These are phyloP conservation scores for Didymosphaeria variabile DNA, from an alignment of 2,329 filamentous ascomycete species.

Conservation along the genomic window DNA sequence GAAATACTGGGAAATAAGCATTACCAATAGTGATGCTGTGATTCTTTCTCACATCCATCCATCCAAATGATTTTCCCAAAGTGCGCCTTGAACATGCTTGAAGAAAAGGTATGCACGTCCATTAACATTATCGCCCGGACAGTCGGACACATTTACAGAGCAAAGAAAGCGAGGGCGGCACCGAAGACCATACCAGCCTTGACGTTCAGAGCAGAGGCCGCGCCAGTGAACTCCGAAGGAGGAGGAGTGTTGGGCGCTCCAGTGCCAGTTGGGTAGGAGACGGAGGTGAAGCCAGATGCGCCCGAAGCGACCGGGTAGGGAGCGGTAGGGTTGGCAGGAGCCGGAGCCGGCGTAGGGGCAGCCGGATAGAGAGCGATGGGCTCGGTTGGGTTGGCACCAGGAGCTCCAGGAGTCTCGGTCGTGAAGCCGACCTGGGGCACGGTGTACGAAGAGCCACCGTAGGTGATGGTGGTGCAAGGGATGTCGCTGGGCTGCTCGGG, in stretches of 20 bases:
- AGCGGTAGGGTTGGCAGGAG: constrained; percentile 39
- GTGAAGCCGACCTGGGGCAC: constrained; percentile 58
- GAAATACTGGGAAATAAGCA: constrained; percentile 10
- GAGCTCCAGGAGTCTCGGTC: constrained; percentile 42
- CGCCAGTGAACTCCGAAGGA: constrained; percentile 46
- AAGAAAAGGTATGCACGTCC: constrained; percentile 13
- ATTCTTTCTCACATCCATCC: neutral
- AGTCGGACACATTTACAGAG: constrained; percentile 35
- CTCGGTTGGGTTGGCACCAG: constrained; percentile 36
- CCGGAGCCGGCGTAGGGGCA: constrained; percentile 43
- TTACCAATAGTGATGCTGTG: constrained; percentile 10
- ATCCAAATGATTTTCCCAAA: neutral
- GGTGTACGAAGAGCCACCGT: constrained; percentile 54
- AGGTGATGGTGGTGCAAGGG: constrained; percentile 54
- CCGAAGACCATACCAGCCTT: constrained; percentile 36
- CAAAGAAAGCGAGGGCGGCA: constrained; percentile 44
- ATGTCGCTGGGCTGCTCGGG: constrained; percentile 21
- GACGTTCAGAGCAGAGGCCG: constrained; percentile 37
- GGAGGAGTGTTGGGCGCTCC: constrained; percentile 27
- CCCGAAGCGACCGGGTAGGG: constrained; percentile 33
- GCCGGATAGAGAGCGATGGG: constrained; percentile 49
- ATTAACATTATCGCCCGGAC: constrained; percentile 10
- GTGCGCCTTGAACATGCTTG: constrained; percentile 10
- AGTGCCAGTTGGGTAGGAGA: constrained; percentile 34
- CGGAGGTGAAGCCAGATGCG: constrained; percentile 35